Conservation (phyloP, 495 filamentous ascomycete genomes). For the Penicillium silybi region DNA sequence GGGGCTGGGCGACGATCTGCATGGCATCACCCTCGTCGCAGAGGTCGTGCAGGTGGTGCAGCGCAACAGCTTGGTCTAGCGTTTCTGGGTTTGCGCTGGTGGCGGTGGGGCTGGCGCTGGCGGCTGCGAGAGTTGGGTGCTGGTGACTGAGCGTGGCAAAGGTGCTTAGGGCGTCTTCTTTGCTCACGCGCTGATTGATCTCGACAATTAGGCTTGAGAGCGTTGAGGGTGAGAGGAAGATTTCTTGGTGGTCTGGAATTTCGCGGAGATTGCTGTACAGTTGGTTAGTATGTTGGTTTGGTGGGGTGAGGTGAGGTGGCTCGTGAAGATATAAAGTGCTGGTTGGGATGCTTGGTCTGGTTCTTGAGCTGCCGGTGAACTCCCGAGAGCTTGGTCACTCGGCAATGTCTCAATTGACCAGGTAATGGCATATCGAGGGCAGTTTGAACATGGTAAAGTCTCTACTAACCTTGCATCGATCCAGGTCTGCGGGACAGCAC, state of each 20-base stretch:
- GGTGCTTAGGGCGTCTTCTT: conserved; percentile 33
- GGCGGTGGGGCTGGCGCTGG: conserved; percentile 27
- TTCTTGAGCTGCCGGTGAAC: not conserved
- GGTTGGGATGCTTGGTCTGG: not conserved
- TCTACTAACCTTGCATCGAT: conserved; percentile 71
- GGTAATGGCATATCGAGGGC: not conserved
- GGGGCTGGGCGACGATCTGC: conserved; percentile 48
- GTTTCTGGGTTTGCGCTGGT: conserved; percentile 23
- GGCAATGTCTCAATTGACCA: not conserved
- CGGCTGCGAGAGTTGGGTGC: conserved; percentile 13
- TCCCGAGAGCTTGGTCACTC: not conserved
- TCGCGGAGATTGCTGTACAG: conserved; percentile 69
- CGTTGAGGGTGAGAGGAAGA: conserved; percentile 77
- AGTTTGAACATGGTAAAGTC: not conserved
- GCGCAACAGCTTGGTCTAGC: conserved; percentile 61
- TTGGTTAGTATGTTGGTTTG: conserved; percentile 11
- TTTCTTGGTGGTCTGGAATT: conserved; percentile 92
- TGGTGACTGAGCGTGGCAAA: conserved; percentile 20
- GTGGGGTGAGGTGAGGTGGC: not conserved
- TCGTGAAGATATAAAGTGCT: not conserved
- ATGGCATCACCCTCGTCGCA: conserved; percentile 56
- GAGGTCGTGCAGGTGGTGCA: conserved; percentile 75
- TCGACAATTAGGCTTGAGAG: conserved; percentile 83
- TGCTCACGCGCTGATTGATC: conserved; percentile 67
- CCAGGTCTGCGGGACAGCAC: conserved; percentile 67